Percentiles rank a stretch among this genome's conserved stretches.
Evolutionary conservation across 306 rosid genomes (phyloP).

Genomic region (Luffa aegyptiaca): DNA sequence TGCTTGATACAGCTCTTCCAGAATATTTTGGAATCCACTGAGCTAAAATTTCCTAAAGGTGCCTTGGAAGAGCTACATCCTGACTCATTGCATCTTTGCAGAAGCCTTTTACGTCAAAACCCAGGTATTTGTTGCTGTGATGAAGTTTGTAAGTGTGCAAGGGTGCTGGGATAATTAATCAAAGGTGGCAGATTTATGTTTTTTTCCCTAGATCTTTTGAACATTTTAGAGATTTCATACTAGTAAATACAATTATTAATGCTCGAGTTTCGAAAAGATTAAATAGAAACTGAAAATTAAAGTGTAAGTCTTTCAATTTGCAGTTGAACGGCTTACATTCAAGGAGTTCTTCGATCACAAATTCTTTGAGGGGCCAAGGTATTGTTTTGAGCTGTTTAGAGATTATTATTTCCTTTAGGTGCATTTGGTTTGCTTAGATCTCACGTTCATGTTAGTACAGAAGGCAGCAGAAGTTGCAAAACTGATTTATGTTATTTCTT

Average conservation of each 20-base stretch:
- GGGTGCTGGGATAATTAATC: neutral
- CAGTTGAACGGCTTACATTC: constrained; percentile 87
- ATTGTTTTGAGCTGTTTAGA: neutral
- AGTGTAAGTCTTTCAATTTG: constrained; percentile 26
- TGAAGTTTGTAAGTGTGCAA: constrained; percentile 6
- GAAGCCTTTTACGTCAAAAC: constrained; percentile 70
- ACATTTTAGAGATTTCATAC: neutral
- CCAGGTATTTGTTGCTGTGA: constrained; percentile 52
- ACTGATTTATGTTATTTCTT: constrained; percentile 15
- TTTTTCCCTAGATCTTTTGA: neutral
- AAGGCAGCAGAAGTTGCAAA: neutral
- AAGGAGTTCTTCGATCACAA: constrained; percentile 70
- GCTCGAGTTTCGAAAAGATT: neutral
- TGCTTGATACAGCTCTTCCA: constrained; percentile 67
- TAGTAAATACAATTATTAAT: neutral
- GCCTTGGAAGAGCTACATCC: constrained; percentile 54
- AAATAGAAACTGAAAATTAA: neutral
- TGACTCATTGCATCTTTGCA: constrained; percentile 84
- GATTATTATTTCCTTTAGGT: neutral
- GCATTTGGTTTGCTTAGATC: neutral
- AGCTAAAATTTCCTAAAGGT: constrained; percentile 59
- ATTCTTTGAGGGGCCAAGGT: constrained; percentile 63
- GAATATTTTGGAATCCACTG: constrained; percentile 65
- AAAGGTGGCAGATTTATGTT: neutral
- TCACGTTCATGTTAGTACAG: neutral